Base-by-base conservation (phyloP, 495 filamentous ascomycete species). In the Cenococcum geophilum region DNA sequence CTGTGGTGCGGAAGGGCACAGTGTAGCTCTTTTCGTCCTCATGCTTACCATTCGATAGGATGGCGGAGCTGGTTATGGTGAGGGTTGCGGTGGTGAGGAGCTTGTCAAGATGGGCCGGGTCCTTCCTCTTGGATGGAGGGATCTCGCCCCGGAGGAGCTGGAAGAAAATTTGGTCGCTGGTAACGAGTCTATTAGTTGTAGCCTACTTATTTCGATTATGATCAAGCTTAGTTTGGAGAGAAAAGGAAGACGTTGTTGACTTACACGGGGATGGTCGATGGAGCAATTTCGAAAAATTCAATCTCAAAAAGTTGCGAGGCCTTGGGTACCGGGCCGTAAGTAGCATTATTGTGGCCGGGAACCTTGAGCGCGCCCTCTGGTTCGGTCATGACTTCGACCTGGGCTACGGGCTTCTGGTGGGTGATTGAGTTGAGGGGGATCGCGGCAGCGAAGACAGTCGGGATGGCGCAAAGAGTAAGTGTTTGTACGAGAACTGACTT, bases 341-440 rank as follows among this genome's bases (percentile, higher is more conserved):
- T 51, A 22, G 48, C 48, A 51, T 51, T 51, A 51, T 51, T 51
- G 48, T 51, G 48, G n/a, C 48, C 48, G 48, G 48, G 48, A 51
- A 51, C 48, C 22, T 4, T 51, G 48, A 51, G 48, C 48, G 21
- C 48, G 48, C 48, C 48, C 48, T 51, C 48, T 51, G 10, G 2
- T 51, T 18, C 48, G 22, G 48, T 23, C 48, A 51, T 51, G 48
- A 51, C 48, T 51, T 51, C 4, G 21, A 51, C 48, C 4, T 51
- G 48, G 48, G 48, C 48, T 51, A 51, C 22, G 21, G n/a, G 48
- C 48, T 51, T 51, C n/a, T 51, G 48, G 48, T 51, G 48, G 48
- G 48, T 49, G 45, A 49, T 49, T 49, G 45, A 49, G 45, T 16
- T 49, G 6, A 49, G 20, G 45, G 45, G 20, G 45, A 22, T 49